Base-by-base conservation (phyloP, 352 stramenopile genomes). In the Phytopythium oedochilum region DNA sequence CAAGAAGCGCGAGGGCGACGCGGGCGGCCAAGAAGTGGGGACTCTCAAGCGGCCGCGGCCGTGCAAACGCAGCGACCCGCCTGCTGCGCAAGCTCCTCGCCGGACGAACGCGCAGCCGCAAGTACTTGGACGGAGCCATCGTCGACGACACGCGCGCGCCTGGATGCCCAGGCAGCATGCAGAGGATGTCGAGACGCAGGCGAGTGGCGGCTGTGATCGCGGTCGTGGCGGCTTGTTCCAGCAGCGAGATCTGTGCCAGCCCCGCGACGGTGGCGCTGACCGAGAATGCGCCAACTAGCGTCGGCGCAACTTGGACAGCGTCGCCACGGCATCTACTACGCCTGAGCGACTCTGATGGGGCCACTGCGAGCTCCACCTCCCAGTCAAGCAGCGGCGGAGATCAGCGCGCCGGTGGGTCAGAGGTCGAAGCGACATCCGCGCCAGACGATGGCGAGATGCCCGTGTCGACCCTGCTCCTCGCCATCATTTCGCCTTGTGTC, bases 401-500 rank as follows among this genome's bases (percentile, higher is more conserved):
- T 25, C 14, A 31, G 2, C 20, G 20, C 25, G 9, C 42, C 5
- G 42, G 18, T 10, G 23, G 23, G 2, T 28, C 42, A 3, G 42
- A 11, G 14, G 42, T 31, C 42, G 46, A 28, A 5, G 20, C 31
- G 18, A 25, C 31, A 0, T 31, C 31, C 20, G 23, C 47, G 9
- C 32, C 47, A 10, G 36, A 29, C 47, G 34, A 43, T 5, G 29
- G 10, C 12, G n/a, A 28, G 20, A 26, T 43, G 47, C 15, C 47
- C n/a, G 12, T 40, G 47, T 43, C 31, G 47, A 55, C 49, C 23
- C 35, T 55, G 34, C 49, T 55, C 23, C 49, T 55, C 32, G 49
- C 49, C 22, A 43, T 46, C 49, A 25, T 55, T 2, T 34, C 49
- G 11, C 49, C 49, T 1, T 55, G 49, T 35, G 34, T 38, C 34